Conservation (phyloP, 495 filamentous ascomycete genomes). For the Hyaloscypha bicolor region DNA sequence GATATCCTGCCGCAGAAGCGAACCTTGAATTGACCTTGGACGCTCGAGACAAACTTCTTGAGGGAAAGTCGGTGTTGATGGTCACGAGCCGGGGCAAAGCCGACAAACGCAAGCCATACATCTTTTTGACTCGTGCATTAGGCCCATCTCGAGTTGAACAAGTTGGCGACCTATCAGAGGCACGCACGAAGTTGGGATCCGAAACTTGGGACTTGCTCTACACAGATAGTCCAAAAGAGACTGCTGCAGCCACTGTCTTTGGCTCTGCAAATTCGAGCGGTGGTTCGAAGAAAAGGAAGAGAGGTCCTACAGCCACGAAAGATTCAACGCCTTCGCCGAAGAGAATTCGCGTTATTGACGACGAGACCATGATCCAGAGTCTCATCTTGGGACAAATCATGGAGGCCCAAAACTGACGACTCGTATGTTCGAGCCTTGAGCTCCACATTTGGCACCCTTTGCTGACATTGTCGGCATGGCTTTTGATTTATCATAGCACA, state of each 20-base stretch:
- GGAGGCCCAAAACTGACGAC: slow-evolving; percentile 39
- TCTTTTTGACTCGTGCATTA: slow-evolving; percentile 77
- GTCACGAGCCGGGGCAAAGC: slow-evolving; percentile 70
- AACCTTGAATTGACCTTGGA: slow-evolving; percentile 58
- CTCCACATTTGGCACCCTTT: neutral
- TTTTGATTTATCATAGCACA: slow-evolving; percentile 10
- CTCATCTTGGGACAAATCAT: slow-evolving; percentile 82
- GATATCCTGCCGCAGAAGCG: slow-evolving; percentile 59
- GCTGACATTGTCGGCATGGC: neutral
- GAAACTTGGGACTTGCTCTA: slow-evolving; percentile 79
- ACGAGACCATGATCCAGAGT: slow-evolving; percentile 92
- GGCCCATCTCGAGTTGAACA: slow-evolving; percentile 68
- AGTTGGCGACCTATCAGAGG: slow-evolving; percentile 65
- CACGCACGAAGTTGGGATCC: slow-evolving; percentile 55
- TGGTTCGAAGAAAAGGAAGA: slow-evolving; percentile 52
- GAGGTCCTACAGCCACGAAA: slow-evolving; percentile 33
- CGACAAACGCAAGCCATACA: slow-evolving; percentile 56
- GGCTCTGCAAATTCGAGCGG: slow-evolving; percentile 28
- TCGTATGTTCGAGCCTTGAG: neutral
- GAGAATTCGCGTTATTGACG: slow-evolving; percentile 60
- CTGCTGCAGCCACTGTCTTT: slow-evolving; percentile 49
- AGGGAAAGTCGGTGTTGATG: slow-evolving; percentile 70
- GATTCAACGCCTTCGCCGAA: slow-evolving; percentile 32
- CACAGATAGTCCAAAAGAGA: slow-evolving; percentile 64
- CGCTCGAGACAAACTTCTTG: slow-evolving; percentile 61